Evolutionary conservation across 352 stramenopile genomes (phyloP), one percentile per base, ranked within the genome.

Genomic region (Pythium sukuiense): DNA sequence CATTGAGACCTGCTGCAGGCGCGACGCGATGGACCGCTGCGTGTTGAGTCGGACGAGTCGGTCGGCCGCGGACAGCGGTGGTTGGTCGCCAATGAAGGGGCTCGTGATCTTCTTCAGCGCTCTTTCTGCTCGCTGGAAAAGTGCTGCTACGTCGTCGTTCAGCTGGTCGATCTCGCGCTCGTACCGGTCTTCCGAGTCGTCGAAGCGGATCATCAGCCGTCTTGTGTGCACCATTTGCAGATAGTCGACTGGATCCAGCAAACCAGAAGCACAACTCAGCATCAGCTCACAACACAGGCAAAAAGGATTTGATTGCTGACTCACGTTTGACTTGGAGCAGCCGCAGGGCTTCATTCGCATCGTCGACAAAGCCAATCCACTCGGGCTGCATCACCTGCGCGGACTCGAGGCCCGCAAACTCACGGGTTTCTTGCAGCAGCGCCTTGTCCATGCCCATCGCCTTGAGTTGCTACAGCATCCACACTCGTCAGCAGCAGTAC

Each of bases 151-250:
- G 41, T 94, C 86, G 4, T 83, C 72, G 1, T 85, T 93, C 30
- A 92, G 53, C 29, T 70, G 65, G 50, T 87, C 77, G 60, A 94
- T 92, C 59, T 93, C 86, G 18, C 67, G 70, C n/a, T 94, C 86
- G 49, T 92, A 80, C 50, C 81, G 69, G 5, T 73, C 71, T 58
- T 94, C 86, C 0, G 78, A 74, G 43, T 88, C 72, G 50, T 93
- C 80, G 46, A 94, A 94, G 16, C 86, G 81, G 58, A 94, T 89
- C 86, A 94, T 93, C 8, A 94, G 76, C 11, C 86, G 70, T 46
- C 84, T 62, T 45, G 83, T 92, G 66, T 94, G 86, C 26, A 94
- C 60, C 49, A 92, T 70, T 64, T 93, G 82, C 33, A 94, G 74
- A 50, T 93, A 94, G 27, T 93, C 84, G 59, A 94, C 86, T 94